phyloP scores from a whole-genome alignment of 176 grass and related monocot species.

The Hyparrhenia diplandra region DNA sequence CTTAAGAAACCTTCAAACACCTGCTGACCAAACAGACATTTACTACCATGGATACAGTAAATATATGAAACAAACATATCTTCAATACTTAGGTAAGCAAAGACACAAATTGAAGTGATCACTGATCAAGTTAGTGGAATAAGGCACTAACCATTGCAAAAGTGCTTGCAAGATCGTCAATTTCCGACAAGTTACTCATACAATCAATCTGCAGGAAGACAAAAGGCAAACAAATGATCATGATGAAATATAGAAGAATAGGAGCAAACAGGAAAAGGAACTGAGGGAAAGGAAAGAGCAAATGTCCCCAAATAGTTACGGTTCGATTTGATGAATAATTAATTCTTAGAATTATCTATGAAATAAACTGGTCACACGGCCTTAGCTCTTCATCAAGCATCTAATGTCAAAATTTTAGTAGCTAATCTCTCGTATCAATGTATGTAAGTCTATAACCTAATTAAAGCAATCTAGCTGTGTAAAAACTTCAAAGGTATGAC shows the following conservation, averaged over 20 bases:
- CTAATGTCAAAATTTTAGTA: background rate
- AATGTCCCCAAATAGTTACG: background rate
- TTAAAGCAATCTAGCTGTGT: background rate
- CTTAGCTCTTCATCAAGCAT: background rate
- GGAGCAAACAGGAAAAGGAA: background rate
- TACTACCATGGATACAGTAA: constrained; percentile 14
- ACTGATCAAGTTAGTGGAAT: background rate
- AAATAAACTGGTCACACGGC: background rate
- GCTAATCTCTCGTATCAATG: background rate
- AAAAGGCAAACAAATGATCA: background rate
- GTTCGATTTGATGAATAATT: background rate
- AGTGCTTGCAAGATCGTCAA: constrained; percentile 91
- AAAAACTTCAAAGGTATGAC: background rate
- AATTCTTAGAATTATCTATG: background rate
- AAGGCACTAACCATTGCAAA: constrained; percentile 75
- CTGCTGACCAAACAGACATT: constrained; percentile 1
- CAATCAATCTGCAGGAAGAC: constrained; percentile 62
- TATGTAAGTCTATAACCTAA: background rate
- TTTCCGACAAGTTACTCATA: constrained; percentile 71
- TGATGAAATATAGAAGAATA: constrained; percentile 23
- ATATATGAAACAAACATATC: background rate
- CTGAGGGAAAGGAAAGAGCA: background rate
- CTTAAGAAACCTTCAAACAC: constrained; percentile 3
- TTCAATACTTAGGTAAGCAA: background rate
- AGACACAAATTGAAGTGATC: background rate